A percentile compares a stretch with the other conserved stretches of the same genome.
Conservation (phyloP, 306 rosid genomes). For the Benincasa hispida region DNA sequence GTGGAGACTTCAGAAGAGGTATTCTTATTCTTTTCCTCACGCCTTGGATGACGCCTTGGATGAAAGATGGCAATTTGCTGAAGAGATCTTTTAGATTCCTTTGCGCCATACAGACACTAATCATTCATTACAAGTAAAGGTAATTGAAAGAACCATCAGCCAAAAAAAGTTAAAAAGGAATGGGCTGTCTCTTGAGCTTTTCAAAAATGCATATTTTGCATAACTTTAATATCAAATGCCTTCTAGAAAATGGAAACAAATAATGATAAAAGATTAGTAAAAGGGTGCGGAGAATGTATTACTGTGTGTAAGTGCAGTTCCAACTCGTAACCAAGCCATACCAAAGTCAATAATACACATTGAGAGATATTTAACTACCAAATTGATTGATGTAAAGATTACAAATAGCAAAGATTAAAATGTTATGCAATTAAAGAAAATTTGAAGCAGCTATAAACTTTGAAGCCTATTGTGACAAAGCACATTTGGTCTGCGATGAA, state of each 20-base stretch:
- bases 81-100: neutral
- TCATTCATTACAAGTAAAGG: neutral
- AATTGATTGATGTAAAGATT: neutral
- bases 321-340: neutral
- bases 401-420: neutral
- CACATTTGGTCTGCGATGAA: neutral
- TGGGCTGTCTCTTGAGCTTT: neutral
- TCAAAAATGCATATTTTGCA: neutral
- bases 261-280: neutral
- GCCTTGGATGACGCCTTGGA: neutral
- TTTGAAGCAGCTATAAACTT: too few relatives aligned
- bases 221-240: neutral
- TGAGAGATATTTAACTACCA: neutral
- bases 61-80: neutral
- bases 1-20: neutral
- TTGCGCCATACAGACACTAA: neutral
- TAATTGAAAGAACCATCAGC: neutral
- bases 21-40: neutral
- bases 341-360: neutral
- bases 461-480: neutral
- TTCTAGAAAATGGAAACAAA: neutral
- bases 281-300: neutral
- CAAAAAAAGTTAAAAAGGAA: neutral
- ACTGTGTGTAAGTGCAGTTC: neutral
- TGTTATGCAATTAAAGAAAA: neutral